Evolutionary conservation across 2,329 filamentous ascomycete species (phyloP).

Genomic region (Colletotrichum chlorophyti): DNA sequence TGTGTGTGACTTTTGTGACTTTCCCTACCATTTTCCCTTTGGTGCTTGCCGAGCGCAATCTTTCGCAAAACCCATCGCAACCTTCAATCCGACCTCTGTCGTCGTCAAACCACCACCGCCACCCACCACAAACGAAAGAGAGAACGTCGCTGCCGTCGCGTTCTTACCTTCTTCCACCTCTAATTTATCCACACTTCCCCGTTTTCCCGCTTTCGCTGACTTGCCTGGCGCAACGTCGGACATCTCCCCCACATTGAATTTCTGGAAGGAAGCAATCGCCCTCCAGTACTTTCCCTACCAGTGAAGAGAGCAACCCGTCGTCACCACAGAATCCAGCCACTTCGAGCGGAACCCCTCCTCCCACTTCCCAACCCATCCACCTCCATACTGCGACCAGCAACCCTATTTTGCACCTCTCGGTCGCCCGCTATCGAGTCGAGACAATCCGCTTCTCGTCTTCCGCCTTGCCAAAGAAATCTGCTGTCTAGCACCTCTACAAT

Average conservation of each 20-base stretch:
- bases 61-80: constrained; percentile 28
- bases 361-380: constrained; percentile 21
- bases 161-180: neutral
- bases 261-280: constrained; percentile 37
- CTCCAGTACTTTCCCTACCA: constrained; percentile 32
- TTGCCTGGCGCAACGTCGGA: constrained; percentile 50
- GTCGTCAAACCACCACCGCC: neutral
- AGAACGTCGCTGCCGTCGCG: constrained; percentile 20
- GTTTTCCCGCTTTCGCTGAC: constrained; percentile 28
- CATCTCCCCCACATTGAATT: constrained; percentile 16
- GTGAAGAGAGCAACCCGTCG: constrained; percentile 24
- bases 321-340: constrained; percentile 17
- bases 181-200: neutral
- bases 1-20: neutral
- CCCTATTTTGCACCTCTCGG: neutral
- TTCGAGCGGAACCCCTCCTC: constrained; percentile 28
- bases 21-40: no score
- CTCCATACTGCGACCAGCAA: constrained; percentile 11
- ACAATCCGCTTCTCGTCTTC: constrained; percentile 10
- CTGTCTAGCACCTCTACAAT: constrained; percentile 13
- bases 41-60: constrained; percentile 22
- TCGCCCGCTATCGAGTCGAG: neutral
- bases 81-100: constrained; percentile 17
- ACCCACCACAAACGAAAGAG: no score
- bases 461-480: constrained; percentile 1